Percentiles rank a stretch among this genome's conserved stretches.
Conservation (phyloP, 441 rosid genomes). For the Gossypium gossypioides region DNA sequence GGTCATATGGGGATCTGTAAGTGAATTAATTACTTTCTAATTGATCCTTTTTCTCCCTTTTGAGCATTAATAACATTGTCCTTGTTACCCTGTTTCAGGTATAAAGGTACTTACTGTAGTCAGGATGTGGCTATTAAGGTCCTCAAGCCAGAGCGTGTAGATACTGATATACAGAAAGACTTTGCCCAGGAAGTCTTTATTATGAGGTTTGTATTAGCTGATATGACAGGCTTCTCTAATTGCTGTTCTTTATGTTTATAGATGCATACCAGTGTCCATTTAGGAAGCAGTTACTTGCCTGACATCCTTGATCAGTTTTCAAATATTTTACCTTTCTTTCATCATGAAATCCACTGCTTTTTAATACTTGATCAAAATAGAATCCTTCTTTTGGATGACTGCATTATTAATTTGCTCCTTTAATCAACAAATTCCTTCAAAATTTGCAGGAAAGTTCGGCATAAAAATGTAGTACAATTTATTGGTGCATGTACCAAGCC, state of each 20-base stretch:
- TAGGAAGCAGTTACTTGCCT: no score
- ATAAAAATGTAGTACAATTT: slow-evolving; percentile 66
- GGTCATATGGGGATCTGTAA: slow-evolving; percentile 71
- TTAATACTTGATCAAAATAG: background rate
- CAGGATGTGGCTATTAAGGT: slow-evolving; percentile 79
- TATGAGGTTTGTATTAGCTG: slow-evolving; percentile 38
- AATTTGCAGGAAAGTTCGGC: slow-evolving; percentile 57
- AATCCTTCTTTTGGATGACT: slow-evolving; percentile 33
- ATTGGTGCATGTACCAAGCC: slow-evolving; percentile 78
- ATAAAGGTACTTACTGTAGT: slow-evolving; percentile 59
- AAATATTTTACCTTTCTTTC: background rate
- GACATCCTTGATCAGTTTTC: no score
- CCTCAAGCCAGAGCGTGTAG: slow-evolving; percentile 60
- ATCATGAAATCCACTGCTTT: background rate
- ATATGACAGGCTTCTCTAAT: no score
- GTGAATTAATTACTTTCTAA: slow-evolving; percentile 19
- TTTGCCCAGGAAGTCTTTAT: slow-evolving; percentile 72
- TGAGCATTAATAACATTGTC: slow-evolving; percentile 11
- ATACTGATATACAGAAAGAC: slow-evolving; percentile 57
- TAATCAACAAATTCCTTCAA: slow-evolving; percentile 7
- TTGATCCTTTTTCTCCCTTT: background rate
- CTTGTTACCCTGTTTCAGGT: slow-evolving; percentile 31
- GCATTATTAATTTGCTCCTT: background rate
- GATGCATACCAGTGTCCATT: no score
- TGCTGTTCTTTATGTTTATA: no score